phyloP scores from a whole-genome alignment of 2,329 filamentous ascomycete genomes.

The Aspergillus sp. region DNA sequence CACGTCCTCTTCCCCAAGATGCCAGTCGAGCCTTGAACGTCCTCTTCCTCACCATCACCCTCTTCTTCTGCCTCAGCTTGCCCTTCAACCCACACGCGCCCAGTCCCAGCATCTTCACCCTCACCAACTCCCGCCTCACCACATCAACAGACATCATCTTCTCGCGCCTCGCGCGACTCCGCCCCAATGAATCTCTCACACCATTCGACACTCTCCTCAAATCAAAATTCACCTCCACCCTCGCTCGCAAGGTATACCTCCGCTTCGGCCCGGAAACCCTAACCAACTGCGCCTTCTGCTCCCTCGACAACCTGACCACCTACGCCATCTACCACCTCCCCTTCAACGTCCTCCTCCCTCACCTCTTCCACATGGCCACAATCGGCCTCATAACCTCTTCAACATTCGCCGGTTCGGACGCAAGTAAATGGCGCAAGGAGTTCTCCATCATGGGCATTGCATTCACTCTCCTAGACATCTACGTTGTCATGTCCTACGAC shows the following conservation, averaged over 20 bases:
- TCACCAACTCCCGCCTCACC: constrained; percentile 78
- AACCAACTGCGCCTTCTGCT: constrained; percentile 79
- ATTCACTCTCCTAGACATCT: constrained; percentile 66
- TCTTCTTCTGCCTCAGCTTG: constrained; percentile 63
- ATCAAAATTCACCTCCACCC: constrained; percentile 67
- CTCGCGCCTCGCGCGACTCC: constrained; percentile 61
- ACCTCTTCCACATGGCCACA: constrained; percentile 73
- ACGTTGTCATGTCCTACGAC: constrained; percentile 65
- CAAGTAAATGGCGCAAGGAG: constrained; percentile 67
- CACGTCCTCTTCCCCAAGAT: constrained; percentile 37
- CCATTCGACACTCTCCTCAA: constrained; percentile 65
- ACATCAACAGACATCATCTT: constrained; percentile 85
- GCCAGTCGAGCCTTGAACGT: constrained; percentile 48
- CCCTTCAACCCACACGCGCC: constrained; percentile 63
- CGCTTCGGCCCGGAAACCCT: constrained; percentile 76
- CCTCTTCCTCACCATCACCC: constrained; percentile 54
- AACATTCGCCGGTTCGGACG: constrained; percentile 63
- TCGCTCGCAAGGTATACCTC: constrained; percentile 78
- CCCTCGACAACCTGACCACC: constrained; percentile 64
- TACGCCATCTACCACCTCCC: constrained; percentile 84
- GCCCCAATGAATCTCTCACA: constrained; percentile 46
- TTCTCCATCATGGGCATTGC: constrained; percentile 65
- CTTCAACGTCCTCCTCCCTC: constrained; percentile 66
- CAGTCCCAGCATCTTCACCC: constrained; percentile 69
- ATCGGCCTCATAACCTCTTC: constrained; percentile 74